These are phyloP conservation scores for Trichophyton rubrum DNA, from an alignment of 2,329 filamentous ascomycete genomes.

Conservation along the genomic window DNA sequence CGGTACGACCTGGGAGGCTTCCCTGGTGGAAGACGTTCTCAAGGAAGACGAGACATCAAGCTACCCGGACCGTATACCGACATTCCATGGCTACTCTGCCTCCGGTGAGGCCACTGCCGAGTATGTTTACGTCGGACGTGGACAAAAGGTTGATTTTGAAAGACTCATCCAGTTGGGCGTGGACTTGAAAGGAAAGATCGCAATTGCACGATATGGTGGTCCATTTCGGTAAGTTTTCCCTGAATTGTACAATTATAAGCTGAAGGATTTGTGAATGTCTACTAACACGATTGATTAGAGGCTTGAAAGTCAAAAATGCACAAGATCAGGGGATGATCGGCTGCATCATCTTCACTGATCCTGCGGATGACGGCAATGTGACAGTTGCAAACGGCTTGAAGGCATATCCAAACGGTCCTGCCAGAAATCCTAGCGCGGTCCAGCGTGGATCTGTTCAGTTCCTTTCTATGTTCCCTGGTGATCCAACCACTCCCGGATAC, in stretches of 20 bases:
- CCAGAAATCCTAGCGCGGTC: constrained; percentile 34
- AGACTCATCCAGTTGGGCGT: constrained; percentile 31
- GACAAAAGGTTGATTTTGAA: constrained; percentile 35
- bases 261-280: neutral
- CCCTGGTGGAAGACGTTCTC: constrained; percentile 17
- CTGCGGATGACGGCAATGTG: constrained; percentile 36
- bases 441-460: constrained; percentile 36
- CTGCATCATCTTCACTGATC: constrained; percentile 35
- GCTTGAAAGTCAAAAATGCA: constrained; percentile 38
- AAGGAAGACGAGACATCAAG: constrained; percentile 16
- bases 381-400: constrained; percentile 36
- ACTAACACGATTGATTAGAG: constrained; percentile 17
- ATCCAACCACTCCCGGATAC: constrained; percentile 23
- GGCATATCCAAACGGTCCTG: constrained; percentile 33
- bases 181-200: constrained; percentile 37
- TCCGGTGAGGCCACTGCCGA: constrained; percentile 36
- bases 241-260: neutral
- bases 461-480: constrained; percentile 18
- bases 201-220: constrained; percentile 35
- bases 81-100: constrained; percentile 38
- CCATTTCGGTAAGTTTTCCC: constrained; percentile 21
- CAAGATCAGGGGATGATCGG: constrained; percentile 35
- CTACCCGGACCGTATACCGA: constrained; percentile 28
- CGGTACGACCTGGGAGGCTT: constrained; percentile 14
- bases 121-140: constrained; percentile 36